phyloP scores from a whole-genome alignment of 495 filamentous ascomycete genomes.

The Melanomma pulvis-pyrius region DNA sequence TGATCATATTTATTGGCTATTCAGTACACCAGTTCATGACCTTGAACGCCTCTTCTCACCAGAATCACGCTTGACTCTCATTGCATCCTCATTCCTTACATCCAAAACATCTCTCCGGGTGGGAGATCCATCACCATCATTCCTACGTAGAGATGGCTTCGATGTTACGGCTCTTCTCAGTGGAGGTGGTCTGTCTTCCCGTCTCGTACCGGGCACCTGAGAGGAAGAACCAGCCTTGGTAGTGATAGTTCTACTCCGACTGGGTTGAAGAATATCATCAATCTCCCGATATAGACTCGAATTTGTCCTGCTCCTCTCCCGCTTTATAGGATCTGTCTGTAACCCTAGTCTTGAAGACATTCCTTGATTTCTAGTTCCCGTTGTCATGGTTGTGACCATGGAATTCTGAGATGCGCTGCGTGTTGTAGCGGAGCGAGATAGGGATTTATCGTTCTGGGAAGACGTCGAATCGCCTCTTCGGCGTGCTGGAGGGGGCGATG shows the following conservation, averaged over 20 bases:
- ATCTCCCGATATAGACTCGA: slow-evolving; percentile 26
- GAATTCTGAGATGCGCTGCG: neutral
- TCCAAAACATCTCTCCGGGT: neutral
- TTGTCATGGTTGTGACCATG: slow-evolving; percentile 16
- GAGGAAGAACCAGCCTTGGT: neutral
- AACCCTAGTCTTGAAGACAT: neutral
- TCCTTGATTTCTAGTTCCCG: slow-evolving; percentile 3
- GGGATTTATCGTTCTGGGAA: neutral
- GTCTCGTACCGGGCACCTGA: neutral
- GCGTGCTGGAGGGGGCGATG: neutral
- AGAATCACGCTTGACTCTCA: neutral
- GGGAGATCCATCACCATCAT: neutral
- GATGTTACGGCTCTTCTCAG: slow-evolving; percentile 13
- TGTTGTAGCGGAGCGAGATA: slow-evolving; percentile 7
- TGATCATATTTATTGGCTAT: neutral
- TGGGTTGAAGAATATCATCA: slow-evolving; percentile 12
- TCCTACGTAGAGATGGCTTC: neutral
- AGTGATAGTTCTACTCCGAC: neutral
- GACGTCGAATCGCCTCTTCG: neutral
- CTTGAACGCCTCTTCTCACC: neutral
- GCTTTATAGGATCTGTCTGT: neutral
- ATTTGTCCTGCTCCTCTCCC: slow-evolving; percentile 6
- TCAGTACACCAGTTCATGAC: neutral
- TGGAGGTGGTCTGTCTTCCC: neutral
- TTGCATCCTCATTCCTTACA: neutral